Conservation (phyloP, 169 alveolate species). For the Cryptosporidium muris region DNA sequence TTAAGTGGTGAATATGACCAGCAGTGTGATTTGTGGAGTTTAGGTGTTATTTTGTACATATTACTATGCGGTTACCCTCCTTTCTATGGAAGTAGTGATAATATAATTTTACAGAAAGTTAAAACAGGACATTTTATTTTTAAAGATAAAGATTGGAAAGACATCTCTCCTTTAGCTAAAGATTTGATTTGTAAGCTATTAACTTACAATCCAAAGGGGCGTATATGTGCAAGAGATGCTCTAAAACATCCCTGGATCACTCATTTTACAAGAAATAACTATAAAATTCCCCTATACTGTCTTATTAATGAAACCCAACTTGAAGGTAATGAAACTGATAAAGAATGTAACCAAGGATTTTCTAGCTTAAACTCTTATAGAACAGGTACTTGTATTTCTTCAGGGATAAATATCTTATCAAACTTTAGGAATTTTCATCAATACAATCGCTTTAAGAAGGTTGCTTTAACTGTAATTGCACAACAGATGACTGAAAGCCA, state of each 20-base stretch:
- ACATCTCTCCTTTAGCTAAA: slow-evolving; percentile 64
- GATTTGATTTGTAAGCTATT: slow-evolving; percentile 68
- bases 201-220: slow-evolving; percentile 70
- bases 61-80: slow-evolving; percentile 81
- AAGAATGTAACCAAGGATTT: slow-evolving; percentile 3
- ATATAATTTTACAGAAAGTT: slow-evolving; percentile 64
- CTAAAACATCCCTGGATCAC: slow-evolving; percentile 79
- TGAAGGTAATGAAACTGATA: background rate
- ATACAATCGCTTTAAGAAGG: slow-evolving; percentile 81
- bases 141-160: slow-evolving; percentile 70
- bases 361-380: slow-evolving; percentile 15
- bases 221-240: slow-evolving; percentile 73
- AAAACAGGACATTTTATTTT: slow-evolving; percentile 68
- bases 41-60: slow-evolving; percentile 73
- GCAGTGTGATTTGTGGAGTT: slow-evolving; percentile 73
- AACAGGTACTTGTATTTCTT: slow-evolving; percentile 42
- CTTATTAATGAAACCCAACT: slow-evolving; percentile 69
- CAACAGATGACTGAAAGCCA: slow-evolving; percentile 80
- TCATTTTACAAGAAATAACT: slow-evolving; percentile 19
- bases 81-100: slow-evolving; percentile 75
- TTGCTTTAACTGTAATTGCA: slow-evolving; percentile 79
- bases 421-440: slow-evolving; percentile 74
- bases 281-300: background rate
- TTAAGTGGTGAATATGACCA: slow-evolving; percentile 77
- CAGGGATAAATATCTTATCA: slow-evolving; percentile 43